Percentiles rank a stretch among this genome's conserved stretches.
phyloP scores from a whole-genome alignment of 352 stramenopile genomes.

The Globisporangium radiosum region DNA sequence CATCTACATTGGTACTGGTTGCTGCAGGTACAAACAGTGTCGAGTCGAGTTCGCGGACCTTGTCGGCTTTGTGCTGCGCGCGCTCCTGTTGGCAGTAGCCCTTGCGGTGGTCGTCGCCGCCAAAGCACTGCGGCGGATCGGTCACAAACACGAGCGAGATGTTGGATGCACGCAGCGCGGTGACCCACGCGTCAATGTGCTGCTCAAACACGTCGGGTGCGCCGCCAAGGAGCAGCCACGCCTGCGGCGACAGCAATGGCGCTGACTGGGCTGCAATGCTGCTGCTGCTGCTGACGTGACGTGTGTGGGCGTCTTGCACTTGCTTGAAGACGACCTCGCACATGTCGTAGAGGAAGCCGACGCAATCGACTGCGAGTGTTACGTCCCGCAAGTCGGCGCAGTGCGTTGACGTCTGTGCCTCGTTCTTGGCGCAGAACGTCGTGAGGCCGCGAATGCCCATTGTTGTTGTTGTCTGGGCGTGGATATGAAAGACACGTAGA shows the following conservation, averaged over 20 bases:
- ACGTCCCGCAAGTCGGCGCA: slow-evolving; percentile 39
- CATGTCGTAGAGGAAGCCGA: slow-evolving; percentile 68
- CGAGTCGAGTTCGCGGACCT: slow-evolving; percentile 30
- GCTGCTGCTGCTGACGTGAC: slow-evolving; percentile 5
- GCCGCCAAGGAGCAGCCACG: slow-evolving; percentile 62
- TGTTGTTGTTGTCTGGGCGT: background rate
- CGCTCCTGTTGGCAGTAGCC: slow-evolving; percentile 45
- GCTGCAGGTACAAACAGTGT: slow-evolving; percentile 20
- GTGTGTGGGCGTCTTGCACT: slow-evolving; percentile 12
- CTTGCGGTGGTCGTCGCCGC: slow-evolving; percentile 62
- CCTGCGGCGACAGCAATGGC: slow-evolving; percentile 15
- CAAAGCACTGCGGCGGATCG: slow-evolving; percentile 73
- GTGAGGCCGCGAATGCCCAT: slow-evolving; percentile 68
- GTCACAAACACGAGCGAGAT: slow-evolving; percentile 63
- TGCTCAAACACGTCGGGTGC: slow-evolving; percentile 38
- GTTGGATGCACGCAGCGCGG: slow-evolving; percentile 24
- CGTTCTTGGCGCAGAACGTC: slow-evolving; percentile 47
- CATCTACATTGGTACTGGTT: background rate
- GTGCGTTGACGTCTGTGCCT: slow-evolving; percentile 31
- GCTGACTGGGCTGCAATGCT: background rate
- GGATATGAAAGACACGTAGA: too few relatives aligned
- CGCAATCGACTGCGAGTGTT: slow-evolving; percentile 77
- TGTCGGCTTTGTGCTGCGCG: slow-evolving; percentile 42
- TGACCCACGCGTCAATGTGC: slow-evolving; percentile 44
- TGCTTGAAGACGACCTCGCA: slow-evolving; percentile 53